phyloP scores from a whole-genome alignment of 352 stramenopile species.

The Phytopythium aichiense region DNA sequence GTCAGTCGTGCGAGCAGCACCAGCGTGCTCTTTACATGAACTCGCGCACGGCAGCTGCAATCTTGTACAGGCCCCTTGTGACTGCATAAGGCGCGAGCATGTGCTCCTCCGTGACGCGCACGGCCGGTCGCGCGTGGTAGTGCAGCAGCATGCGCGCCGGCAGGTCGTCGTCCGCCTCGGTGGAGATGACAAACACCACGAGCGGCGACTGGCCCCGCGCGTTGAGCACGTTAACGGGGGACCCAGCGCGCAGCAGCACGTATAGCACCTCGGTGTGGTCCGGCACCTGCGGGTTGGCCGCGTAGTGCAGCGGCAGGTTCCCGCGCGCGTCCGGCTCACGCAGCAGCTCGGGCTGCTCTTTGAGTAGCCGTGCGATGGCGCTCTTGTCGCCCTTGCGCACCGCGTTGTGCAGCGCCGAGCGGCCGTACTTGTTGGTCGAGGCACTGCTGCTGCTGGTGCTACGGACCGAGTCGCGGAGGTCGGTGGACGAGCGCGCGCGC shows the following conservation, averaged over 20 bases:
- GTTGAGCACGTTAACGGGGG: conserved; percentile 48
- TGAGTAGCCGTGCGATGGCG: conserved; percentile 24
- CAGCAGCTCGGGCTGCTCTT: conserved; percentile 34
- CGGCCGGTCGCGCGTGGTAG: conserved; percentile 37
- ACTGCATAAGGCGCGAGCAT: conserved; percentile 42
- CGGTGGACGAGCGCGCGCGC: conserved; percentile 1
- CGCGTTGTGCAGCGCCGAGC: conserved; percentile 42
- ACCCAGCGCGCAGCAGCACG: conserved; percentile 42
- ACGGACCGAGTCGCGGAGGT: background rate
- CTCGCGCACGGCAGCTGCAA: conserved; percentile 39
- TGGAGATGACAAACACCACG: conserved; percentile 52
- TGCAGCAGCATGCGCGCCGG: conserved; percentile 44
- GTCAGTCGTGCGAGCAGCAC: background rate
- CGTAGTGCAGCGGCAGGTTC: conserved; percentile 63
- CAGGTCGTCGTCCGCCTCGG: conserved; percentile 42
- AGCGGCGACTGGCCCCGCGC: conserved; percentile 47
- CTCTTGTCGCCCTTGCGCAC: conserved; percentile 46
- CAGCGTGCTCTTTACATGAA: conserved; percentile 30
- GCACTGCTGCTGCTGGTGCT: background rate
- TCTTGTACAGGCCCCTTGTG: conserved; percentile 36
- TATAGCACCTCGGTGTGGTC: conserved; percentile 35
- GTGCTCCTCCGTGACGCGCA: conserved; percentile 44
- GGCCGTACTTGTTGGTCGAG: conserved; percentile 34
- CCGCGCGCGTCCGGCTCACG: conserved; percentile 34
- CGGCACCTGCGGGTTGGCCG: conserved; percentile 28